A percentile compares a stretch with the other conserved stretches of the same genome.
These are phyloP conservation scores for Hypoxylon lienhwacheense DNA, from an alignment of 495 filamentous ascomycete genomes.

Conservation along the genomic window DNA sequence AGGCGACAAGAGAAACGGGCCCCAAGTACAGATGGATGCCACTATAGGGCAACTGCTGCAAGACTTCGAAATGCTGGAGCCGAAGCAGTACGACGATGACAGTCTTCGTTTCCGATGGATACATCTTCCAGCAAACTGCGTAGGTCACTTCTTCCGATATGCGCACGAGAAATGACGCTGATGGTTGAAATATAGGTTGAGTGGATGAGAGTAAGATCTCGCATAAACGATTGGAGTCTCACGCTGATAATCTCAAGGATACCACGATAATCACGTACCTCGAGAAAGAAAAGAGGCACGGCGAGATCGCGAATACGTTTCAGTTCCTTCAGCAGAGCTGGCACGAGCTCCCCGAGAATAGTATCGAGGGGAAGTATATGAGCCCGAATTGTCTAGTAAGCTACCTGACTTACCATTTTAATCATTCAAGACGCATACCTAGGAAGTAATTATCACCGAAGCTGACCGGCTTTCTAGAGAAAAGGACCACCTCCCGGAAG, in stretches of 20 bases:
- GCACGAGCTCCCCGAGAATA: background rate
- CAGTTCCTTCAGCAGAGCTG: background rate
- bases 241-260: background rate
- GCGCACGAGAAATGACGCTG: background rate
- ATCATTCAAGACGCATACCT: background rate
- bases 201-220: too few relatives aligned
- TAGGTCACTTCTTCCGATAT: background rate
- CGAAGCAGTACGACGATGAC: background rate
- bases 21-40: too few relatives aligned
- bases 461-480: too few relatives aligned
- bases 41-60: background rate
- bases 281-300: too few relatives aligned
- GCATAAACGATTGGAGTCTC: background rate
- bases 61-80: background rate
- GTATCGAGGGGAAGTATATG: background rate
- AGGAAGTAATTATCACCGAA: too few relatives aligned
- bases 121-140: background rate
- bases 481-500: background rate
- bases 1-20: too few relatives aligned
- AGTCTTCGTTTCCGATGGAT: background rate
- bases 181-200: background rate
- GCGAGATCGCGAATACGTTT: too few relatives aligned
- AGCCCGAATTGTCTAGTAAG: background rate
- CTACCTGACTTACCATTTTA: too few relatives aligned
- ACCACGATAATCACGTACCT: too few relatives aligned